Conservation (phyloP, 148 eudicot genomes). For the Amaranthus palmeri region DNA sequence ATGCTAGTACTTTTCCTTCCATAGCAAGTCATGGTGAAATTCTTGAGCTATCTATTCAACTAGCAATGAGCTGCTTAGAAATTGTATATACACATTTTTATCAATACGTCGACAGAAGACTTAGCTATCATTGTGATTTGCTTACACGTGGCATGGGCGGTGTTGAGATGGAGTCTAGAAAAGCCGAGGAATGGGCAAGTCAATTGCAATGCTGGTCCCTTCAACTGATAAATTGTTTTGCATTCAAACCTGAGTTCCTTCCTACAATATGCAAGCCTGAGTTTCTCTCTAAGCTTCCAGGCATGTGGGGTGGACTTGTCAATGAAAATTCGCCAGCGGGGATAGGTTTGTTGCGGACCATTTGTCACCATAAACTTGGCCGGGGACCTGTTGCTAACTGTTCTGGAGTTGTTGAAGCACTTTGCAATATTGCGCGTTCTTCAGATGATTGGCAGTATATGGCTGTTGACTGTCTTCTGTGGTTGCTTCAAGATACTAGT, state of each 20-base stretch:
- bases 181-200: constrained; percentile 99
- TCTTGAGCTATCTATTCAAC: constrained; percentile 83
- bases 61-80: constrained; percentile 91
- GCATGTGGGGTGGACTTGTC: constrained; percentile 99
- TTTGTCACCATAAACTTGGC: constrained; percentile 89
- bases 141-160: constrained; percentile 99
- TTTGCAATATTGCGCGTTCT: constrained; percentile 93
- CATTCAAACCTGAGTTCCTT: constrained; percentile 83
- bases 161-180: constrained; percentile 95
- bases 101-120: constrained; percentile 80
- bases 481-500: constrained; percentile 91
- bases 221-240: constrained; percentile 91
- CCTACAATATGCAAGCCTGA: constrained; percentile 78
- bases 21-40: constrained; percentile 84
- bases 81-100: constrained; percentile 96
- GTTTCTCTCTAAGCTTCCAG: constrained; percentile 72
- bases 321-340: constrained; percentile 98
- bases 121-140: constrained; percentile 88
- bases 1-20: constrained; percentile 73
- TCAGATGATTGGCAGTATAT: constrained; percentile 99
- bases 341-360: constrained; percentile 81
- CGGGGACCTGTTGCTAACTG: constrained; percentile 90
- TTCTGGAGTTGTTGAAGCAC: constrained; percentile 71
- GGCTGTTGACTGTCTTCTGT: constrained; percentile 95
- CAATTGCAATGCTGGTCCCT: constrained; percentile 98